phyloP scores from a whole-genome alignment of 2,329 filamentous ascomycete species.

The Rhinocladiella mackenziei region DNA sequence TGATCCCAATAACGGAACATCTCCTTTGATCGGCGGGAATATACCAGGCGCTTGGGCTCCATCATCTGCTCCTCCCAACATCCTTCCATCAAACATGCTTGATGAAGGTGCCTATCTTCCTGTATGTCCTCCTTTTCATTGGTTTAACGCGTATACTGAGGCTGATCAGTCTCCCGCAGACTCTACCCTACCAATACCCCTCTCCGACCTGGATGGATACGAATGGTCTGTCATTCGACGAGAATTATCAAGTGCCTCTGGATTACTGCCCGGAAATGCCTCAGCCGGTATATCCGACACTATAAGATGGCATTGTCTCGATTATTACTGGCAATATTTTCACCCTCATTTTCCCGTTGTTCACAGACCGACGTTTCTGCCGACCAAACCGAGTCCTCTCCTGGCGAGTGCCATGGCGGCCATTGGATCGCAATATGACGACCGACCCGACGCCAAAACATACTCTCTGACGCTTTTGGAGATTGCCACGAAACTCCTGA shows the following conservation, averaged over 20 bases:
- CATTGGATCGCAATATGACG: conserved; percentile 37
- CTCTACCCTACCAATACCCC: conserved; percentile 39
- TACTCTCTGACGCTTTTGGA: conserved; percentile 36
- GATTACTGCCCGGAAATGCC: conserved; percentile 34
- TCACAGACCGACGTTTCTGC: conserved; percentile 34
- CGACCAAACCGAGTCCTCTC: conserved; percentile 34
- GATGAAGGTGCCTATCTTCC: conserved; percentile 28
- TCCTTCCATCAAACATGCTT: conserved; percentile 27
- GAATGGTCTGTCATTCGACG: conserved; percentile 38
- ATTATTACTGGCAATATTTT: conserved; percentile 37
- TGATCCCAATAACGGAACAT: conserved; percentile 24
- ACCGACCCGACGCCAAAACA: conserved; percentile 33
- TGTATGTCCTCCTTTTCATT: conserved; percentile 27
- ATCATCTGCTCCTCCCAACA: conserved; percentile 26
- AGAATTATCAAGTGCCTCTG: conserved; percentile 36
- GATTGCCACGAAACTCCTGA: conserved; percentile 34
- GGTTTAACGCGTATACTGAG: conserved; percentile 28
- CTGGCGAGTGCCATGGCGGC: conserved; percentile 36
- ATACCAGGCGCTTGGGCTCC: conserved; percentile 27
- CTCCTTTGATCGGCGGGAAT: conserved; percentile 25
- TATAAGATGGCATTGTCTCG: conserved; percentile 38
- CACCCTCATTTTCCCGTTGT: conserved; percentile 37
- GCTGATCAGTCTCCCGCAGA: conserved; percentile 33
- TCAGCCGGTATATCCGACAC: conserved; percentile 37
- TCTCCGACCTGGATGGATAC: conserved; percentile 40